Base-by-base conservation (phyloP, 1,284 basidiomycete species). In the Testicularia cyperi region DNA sequence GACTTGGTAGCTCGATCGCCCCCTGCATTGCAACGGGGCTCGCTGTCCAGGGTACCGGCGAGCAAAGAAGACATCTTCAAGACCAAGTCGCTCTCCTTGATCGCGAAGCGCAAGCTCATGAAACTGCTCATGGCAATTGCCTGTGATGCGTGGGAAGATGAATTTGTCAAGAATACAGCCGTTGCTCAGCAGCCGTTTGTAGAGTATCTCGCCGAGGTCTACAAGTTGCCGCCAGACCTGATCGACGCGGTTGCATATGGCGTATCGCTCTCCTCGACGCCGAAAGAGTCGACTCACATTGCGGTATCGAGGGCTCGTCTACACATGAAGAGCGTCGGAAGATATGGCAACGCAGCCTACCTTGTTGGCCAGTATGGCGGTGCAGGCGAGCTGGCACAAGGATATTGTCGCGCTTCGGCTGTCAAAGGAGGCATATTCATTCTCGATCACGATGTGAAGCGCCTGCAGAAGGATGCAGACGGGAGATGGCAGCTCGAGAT, bases 51-150 rank as follows among this genome's bases (percentile, higher is more conserved):
- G 22, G 92, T 97, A 0, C 94, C 94, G 0, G 85, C 86, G 21
- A 88, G 85, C 78, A 97, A 96, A 76, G 91, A 94, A 77, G 88
- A 91, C 53, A 84, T 98, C 18, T 96, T 98, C 82, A 91, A 88
- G 78, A 86, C 85, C 77, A 86, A 85, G 71, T 81, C 80, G 5
- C 82, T 96, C 12, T 82, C 82, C 4, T 81, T 97, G 6, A 77
- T 92, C 25, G 90, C 94, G 54, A 98, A 97, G 79, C 81, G 92
- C 30, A 82, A 87, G 27, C 80, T 98, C 27, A 97, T 97, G 88
- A 90, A 92, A 58, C 90, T 95, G 65, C 79, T 98, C 25, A 82
- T 68, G 31, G 54, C 63, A 37, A 54, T 62, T 12, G 62, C 52
- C 4, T 44, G 44, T 6, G 57, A 63, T 13, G 57, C 45, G 8